phyloP scores from a whole-genome alignment of 106 monocot species.

The Phalaenopsis equestris region DNA sequence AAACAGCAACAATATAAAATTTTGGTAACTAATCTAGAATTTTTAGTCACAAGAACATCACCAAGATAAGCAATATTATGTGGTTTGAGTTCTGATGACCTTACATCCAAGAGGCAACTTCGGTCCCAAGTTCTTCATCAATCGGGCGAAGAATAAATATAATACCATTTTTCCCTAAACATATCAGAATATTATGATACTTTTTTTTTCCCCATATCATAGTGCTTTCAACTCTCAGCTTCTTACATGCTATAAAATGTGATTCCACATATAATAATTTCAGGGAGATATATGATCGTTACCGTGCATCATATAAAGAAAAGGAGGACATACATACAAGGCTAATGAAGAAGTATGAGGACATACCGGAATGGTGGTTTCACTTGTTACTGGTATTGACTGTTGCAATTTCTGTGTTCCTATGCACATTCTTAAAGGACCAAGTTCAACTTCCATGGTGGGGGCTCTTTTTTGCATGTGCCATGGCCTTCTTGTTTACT shows the following conservation, averaged over 20 bases:
- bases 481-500: conserved; percentile 81
- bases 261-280: not conserved
- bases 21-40: too few relatives aligned
- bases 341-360: conserved; percentile 76
- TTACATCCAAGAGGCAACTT: too few relatives aligned
- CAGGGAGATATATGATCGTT: conserved; percentile 79
- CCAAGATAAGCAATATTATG: too few relatives aligned
- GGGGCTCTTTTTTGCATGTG: conserved; percentile 83
- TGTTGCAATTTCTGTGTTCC: conserved; percentile 43
- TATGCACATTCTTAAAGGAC: conserved; percentile 62
- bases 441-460: conserved; percentile 93
- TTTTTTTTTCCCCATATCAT: too few relatives aligned
- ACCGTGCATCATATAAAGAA: conserved; percentile 57
- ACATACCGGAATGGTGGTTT: conserved; percentile 93
- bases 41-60: too few relatives aligned
- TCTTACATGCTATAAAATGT: not conserved
- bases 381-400: conserved; percentile 35
- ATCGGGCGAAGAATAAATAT: too few relatives aligned
- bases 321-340: conserved; percentile 83
- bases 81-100: too few relatives aligned
- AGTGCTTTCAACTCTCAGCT: too few relatives aligned
- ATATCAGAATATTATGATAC: too few relatives aligned
- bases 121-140: too few relatives aligned
- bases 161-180: too few relatives aligned
- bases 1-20: too few relatives aligned